Evolutionary conservation across 768 basidiomycete genomes (phyloP).

Genomic region (Leccinum imitatum): DNA sequence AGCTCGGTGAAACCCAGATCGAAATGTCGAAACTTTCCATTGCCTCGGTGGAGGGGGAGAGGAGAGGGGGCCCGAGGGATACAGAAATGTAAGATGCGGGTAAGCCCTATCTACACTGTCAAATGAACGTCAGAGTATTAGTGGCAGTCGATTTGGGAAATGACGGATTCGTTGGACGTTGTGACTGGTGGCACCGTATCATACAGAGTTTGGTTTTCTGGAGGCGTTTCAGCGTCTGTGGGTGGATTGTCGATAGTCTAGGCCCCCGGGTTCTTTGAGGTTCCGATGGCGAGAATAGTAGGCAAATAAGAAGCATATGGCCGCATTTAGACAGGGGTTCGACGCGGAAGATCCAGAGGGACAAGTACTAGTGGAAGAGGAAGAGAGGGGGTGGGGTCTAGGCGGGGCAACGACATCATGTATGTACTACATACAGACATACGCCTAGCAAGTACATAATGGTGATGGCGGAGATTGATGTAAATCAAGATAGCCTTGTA

Average conservation of each 20-base stretch:
- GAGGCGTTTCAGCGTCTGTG: background rate
- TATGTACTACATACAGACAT: background rate
- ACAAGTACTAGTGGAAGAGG: background rate
- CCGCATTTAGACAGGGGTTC: background rate
- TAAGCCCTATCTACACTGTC: background rate
- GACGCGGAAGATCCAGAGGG: background rate
- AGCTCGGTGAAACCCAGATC: background rate
- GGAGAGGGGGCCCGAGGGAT: background rate
- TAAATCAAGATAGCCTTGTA: background rate
- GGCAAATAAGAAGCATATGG: background rate
- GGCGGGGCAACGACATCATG: background rate
- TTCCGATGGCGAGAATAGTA: background rate
- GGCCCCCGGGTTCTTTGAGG: background rate
- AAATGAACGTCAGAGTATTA: background rate
- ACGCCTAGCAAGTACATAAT: background rate
- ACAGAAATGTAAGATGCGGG: background rate
- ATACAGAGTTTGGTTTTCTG: background rate
- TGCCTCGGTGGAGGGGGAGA: background rate
- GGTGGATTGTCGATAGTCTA: background rate
- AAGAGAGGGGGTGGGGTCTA: background rate
- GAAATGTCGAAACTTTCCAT: background rate
- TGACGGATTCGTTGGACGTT: background rate
- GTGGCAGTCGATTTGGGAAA: background rate
- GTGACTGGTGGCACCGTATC: background rate
- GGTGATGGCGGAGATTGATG: background rate